Percentiles rank a stretch among this genome's conserved stretches.
These are phyloP conservation scores for Scolecobasidium constrictum DNA, from an alignment of 2,329 filamentous ascomycete species.

Conservation along the genomic window DNA sequence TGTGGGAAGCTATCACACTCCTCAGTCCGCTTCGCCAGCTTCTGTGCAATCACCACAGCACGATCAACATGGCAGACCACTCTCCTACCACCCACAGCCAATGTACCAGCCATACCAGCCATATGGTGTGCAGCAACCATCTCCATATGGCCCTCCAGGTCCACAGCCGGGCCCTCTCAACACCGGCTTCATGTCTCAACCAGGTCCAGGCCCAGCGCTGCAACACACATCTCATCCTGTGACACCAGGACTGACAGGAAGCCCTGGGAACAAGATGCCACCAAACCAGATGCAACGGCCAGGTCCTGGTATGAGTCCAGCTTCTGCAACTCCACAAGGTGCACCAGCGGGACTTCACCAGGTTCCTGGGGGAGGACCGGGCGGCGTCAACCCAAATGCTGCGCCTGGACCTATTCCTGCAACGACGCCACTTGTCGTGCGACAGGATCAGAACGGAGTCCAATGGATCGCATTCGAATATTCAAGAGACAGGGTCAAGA, in stretches of 20 bases:
- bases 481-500: constrained; percentile 92
- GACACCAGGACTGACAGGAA: constrained; percentile 53
- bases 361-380: constrained; percentile 18
- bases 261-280: constrained; percentile 36
- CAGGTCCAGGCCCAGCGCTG: constrained; percentile 26
- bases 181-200: constrained; percentile 43
- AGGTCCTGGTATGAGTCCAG: constrained; percentile 34
- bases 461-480: constrained; percentile 99
- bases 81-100: constrained; percentile 67
- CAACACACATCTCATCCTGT: constrained; percentile 31
- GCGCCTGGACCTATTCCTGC: constrained; percentile 94
- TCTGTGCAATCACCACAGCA: constrained; percentile 88
- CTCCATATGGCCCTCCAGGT: constrained; percentile 44
- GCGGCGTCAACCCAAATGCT: constrained; percentile 67
- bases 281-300: constrained; percentile 46
- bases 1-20: constrained; percentile 74
- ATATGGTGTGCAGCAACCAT: constrained; percentile 44
- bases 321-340: constrained; percentile 27
- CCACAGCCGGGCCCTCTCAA: constrained; percentile 44
- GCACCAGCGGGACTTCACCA: constrained; percentile 30
- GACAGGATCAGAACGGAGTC: constrained; percentile 91
- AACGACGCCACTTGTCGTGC: constrained; percentile 85
- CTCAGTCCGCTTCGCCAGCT: constrained; percentile 88
- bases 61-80: constrained; percentile 71
- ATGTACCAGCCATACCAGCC: constrained; percentile 79